phyloP scores from a whole-genome alignment of 768 basidiomycete species.

The Panellus pusillus region DNA sequence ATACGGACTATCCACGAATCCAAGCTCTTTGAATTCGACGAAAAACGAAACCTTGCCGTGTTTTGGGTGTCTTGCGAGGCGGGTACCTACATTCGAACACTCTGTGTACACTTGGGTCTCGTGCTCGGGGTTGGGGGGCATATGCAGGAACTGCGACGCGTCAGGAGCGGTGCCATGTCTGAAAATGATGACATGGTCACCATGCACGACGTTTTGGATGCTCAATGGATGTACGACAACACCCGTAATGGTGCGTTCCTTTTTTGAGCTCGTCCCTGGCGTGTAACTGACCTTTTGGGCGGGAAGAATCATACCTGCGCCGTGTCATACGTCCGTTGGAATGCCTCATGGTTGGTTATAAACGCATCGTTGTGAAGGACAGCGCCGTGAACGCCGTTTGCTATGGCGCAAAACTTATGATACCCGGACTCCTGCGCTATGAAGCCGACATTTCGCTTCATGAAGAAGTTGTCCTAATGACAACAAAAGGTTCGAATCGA shows the following conservation, averaged over 20 bases:
- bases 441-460: conserved; percentile 92
- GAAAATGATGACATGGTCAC: conserved; percentile 99
- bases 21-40: conserved; percentile 94
- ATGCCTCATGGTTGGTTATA: conserved; percentile 92
- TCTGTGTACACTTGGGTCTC: conserved; percentile 96
- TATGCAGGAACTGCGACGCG: conserved; percentile 97
- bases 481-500: conserved; percentile 76
- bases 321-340: conserved; percentile 94
- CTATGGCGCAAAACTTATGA: conserved; percentile 99
- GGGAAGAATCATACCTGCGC: conserved; percentile 89
- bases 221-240: conserved; percentile 98
- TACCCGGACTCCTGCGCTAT: conserved; percentile 95
- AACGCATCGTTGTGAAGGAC: conserved; percentile 98
- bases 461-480: conserved; percentile 98
- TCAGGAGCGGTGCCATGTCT: conserved; percentile 92
- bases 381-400: conserved; percentile 99
- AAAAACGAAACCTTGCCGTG: conserved; percentile 92
- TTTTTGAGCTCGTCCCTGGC: background rate
- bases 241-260: conserved; percentile 80
- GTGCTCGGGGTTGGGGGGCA: conserved; percentile 97
- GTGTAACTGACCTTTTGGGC: conserved; percentile 2
- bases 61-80: conserved; percentile 99
- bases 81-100: conserved; percentile 92
- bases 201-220: conserved; percentile 99
- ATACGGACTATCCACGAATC: conserved; percentile 97